Percentiles rank a stretch among this genome's conserved stretches.
phyloP scores from a whole-genome alignment of 2,329 filamentous ascomycete genomes.

The Scopulariopsis brevicaulis region DNA sequence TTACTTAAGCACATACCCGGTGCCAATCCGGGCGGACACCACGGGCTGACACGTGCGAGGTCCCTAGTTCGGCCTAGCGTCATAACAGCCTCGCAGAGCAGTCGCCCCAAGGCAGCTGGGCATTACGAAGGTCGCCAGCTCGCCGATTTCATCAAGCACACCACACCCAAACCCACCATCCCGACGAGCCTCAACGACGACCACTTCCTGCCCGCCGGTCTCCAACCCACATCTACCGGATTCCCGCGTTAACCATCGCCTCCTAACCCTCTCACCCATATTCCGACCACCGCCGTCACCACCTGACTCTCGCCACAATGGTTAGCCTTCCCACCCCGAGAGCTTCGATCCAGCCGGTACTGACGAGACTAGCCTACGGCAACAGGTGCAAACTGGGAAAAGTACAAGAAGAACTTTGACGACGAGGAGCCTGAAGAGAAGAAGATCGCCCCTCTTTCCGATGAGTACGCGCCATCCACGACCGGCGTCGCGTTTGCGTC shows the following conservation, averaged over 20 bases:
- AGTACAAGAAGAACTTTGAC: conserved; percentile 93
- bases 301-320: not conserved
- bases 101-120: conserved; percentile 13
- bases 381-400: conserved; percentile 92
- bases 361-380: conserved; percentile 68
- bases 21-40: not conserved
- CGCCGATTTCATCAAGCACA: not conserved
- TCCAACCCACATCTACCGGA: not conserved
- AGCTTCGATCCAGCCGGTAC: conserved; percentile 8
- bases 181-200: not conserved
- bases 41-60: not conserved
- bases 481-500: not conserved
- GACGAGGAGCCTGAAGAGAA: conserved; percentile 98
- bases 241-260: not conserved
- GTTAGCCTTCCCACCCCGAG: not conserved
- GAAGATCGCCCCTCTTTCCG: conserved; percentile 95
- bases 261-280: not conserved
- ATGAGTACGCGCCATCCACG: conserved; percentile 59
- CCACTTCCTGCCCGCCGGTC: not conserved
- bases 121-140: conserved; percentile 11
- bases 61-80: conserved; percentile 7
- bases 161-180: not conserved
- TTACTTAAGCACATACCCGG: not conserved
- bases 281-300: not conserved
- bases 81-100: conserved; percentile 10